Percentiles rank a stretch among this genome's conserved stretches.
Evolutionary conservation across 345 rosid genomes (phyloP).

Genomic region (Linum trigynum): DNA sequence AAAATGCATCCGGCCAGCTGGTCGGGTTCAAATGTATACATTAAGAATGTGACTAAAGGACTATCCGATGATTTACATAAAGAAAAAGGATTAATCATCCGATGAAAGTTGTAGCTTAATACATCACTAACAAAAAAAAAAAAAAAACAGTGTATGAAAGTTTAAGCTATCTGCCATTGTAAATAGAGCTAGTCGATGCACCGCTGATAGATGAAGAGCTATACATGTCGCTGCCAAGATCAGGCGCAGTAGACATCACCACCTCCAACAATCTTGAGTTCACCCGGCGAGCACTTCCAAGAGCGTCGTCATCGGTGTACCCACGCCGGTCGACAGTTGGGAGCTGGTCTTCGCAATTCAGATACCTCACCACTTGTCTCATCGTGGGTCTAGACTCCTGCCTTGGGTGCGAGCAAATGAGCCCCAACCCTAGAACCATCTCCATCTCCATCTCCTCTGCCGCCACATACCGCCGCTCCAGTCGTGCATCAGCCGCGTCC

Average conservation of each 20-base stretch:
- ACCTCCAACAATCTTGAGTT: slow-evolving; percentile 16
- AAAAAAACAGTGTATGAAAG: no score
- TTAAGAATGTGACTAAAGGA: no score
- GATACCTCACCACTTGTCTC: slow-evolving; percentile 12
- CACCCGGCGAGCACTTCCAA: slow-evolving; percentile 8
- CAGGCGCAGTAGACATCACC: slow-evolving; percentile 12
- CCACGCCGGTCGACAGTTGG: slow-evolving; percentile 24
- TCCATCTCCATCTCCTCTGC: slow-evolving; percentile 41
- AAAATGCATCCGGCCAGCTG: no score
- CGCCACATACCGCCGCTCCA: slow-evolving; percentile 24
- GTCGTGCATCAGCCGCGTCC: slow-evolving; percentile 37
- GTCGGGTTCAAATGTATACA: no score
- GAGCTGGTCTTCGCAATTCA: slow-evolving; percentile 42
- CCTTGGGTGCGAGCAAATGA: slow-evolving; percentile 42
- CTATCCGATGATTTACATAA: no score
- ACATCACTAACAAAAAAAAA: no score
- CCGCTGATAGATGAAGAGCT: slow-evolving; percentile 21
- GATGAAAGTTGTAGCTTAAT: no score
- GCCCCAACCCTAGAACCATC: slow-evolving; percentile 38
- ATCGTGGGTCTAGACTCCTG: slow-evolving; percentile 41
- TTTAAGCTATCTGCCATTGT: slow-evolving; percentile 32
- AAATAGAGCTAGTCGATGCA: slow-evolving; percentile 25
- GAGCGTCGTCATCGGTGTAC: slow-evolving; percentile 2
- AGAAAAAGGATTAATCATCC: no score
- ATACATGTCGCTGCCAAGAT: slow-evolving; percentile 7